These are phyloP conservation scores for Umbelopsis sp. DNA, from an alignment of 192 early-diverging fungal genomes.

Conservation along the genomic window DNA sequence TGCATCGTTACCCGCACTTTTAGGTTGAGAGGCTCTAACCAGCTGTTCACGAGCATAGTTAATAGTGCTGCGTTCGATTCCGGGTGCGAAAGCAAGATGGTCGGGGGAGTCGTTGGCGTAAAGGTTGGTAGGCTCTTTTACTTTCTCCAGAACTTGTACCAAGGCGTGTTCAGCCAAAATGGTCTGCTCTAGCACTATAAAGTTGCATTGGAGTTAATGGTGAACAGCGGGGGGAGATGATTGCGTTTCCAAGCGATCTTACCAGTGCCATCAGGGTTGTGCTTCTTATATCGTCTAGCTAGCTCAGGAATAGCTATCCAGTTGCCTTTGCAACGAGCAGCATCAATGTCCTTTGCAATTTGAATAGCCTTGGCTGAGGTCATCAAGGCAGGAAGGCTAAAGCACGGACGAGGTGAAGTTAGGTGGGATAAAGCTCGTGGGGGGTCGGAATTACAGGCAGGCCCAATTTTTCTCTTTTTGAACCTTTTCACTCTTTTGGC, in stretches of 20 bases:
- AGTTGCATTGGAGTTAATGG: background rate
- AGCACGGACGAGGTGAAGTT: background rate
- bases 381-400: constrained; percentile 24
- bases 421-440: background rate
- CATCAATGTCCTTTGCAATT: constrained; percentile 49
- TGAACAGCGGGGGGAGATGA: background rate
- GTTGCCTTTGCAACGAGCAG: constrained; percentile 47
- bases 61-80: background rate
- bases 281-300: constrained; percentile 56
- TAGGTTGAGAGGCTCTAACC: constrained; percentile 3
- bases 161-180: constrained; percentile 42
- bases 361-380: constrained; percentile 44
- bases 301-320: constrained; percentile 52
- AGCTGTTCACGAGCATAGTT: constrained; percentile 16
- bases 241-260: constrained; percentile 21
- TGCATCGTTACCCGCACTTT: background rate
- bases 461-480: constrained; percentile 2
- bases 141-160: constrained; percentile 23
- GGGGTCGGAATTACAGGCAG: background rate
- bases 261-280: constrained; percentile 59
- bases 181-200: constrained; percentile 43
- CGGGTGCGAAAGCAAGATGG: background rate
- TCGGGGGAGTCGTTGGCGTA: constrained; percentile 26
- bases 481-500: background rate
- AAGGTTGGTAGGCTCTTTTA: constrained; percentile 5